These are phyloP conservation scores for Cyclocybe aegerita DNA, from an alignment of 768 basidiomycete genomes.

Conservation along the genomic window DNA sequence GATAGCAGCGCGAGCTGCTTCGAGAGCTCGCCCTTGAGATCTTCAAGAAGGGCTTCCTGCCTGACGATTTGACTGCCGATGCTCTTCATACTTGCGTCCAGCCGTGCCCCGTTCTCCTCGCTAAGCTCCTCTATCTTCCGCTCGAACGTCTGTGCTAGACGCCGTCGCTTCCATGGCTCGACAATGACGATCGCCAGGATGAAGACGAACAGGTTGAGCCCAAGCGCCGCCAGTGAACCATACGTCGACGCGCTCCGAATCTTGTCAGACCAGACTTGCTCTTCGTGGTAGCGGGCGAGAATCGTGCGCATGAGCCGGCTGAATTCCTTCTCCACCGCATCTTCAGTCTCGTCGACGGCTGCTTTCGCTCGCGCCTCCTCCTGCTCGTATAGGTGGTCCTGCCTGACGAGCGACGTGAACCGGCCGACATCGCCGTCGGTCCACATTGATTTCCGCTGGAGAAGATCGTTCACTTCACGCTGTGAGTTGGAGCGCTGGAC, in stretches of 20 bases:
- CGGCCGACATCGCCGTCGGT: constrained; percentile 80
- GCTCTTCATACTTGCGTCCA: constrained; percentile 48
- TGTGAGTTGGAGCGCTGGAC: constrained; percentile 80
- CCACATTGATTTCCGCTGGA: constrained; percentile 95
- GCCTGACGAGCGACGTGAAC: constrained; percentile 87
- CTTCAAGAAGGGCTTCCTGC: constrained; percentile 37
- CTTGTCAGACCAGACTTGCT: constrained; percentile 99
- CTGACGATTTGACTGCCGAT: constrained; percentile 48
- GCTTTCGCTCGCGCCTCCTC: constrained; percentile 71
- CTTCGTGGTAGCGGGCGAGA: constrained; percentile 93
- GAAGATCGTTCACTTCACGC: constrained; percentile 92
- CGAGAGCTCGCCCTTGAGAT: constrained; percentile 23
- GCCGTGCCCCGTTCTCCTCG: constrained; percentile 47
- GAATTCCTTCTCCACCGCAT: constrained; percentile 84
- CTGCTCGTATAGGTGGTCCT: constrained; percentile 87
- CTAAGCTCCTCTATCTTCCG: constrained; percentile 71
- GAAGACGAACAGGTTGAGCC: constrained; percentile 89
- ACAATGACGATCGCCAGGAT: constrained; percentile 86
- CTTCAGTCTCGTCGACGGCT: constrained; percentile 68
- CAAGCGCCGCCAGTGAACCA: constrained; percentile 81
- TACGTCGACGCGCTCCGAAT: constrained; percentile 95
- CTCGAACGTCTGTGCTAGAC: constrained; percentile 88
- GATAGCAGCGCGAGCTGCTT: constrained; percentile 10
- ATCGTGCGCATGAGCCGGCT: constrained; percentile 86
- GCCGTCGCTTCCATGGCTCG: constrained; percentile 93